Conservation (phyloP, 345 rosid genomes). For the Salix purpurea region DNA sequence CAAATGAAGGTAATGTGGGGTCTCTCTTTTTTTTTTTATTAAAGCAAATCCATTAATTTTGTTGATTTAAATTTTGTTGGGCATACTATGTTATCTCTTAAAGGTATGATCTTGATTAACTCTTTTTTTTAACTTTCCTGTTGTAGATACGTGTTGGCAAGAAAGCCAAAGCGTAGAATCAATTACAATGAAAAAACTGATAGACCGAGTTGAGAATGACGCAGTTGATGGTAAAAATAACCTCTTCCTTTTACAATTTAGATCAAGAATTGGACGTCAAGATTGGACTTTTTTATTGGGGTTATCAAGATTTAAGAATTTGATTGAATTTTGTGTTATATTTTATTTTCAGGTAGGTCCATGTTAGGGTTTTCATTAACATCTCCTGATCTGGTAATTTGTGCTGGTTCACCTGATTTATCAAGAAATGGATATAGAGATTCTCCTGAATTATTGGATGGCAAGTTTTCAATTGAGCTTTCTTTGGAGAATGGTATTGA, state of each 20-base stretch:
- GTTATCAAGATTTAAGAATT: not conserved
- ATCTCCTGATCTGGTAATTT: conserved; percentile 72
- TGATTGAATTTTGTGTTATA: not conserved
- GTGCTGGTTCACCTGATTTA: conserved; percentile 70
- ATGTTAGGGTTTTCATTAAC: conserved; percentile 56
- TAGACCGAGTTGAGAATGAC: conserved; percentile 4
- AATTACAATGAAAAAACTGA: not conserved
- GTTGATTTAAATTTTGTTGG: not conserved
- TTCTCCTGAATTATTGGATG: conserved; percentile 43
- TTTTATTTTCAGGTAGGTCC: conserved; percentile 47
- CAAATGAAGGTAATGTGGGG: not conserved
- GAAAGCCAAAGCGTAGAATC: conserved; percentile 3
- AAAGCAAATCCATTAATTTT: not conserved
- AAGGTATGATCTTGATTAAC: too few species aligned
- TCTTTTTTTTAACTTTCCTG: not conserved
- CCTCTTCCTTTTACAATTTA: not conserved
- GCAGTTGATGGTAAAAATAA: conserved; percentile 16
- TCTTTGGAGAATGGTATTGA: conserved; percentile 74
- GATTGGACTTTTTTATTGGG: not conserved
- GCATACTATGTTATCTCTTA: too few species aligned
- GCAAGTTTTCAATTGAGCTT: conserved; percentile 49
- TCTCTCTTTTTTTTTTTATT: too few species aligned
- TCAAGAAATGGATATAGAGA: conserved; percentile 30
- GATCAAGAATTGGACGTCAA: not conserved
- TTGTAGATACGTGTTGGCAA: conserved; percentile 1